A percentile compares a stretch with the other conserved stretches of the same genome.
phyloP scores from a whole-genome alignment of 305 asterid genomes.

The Ruellia speciosa region DNA sequence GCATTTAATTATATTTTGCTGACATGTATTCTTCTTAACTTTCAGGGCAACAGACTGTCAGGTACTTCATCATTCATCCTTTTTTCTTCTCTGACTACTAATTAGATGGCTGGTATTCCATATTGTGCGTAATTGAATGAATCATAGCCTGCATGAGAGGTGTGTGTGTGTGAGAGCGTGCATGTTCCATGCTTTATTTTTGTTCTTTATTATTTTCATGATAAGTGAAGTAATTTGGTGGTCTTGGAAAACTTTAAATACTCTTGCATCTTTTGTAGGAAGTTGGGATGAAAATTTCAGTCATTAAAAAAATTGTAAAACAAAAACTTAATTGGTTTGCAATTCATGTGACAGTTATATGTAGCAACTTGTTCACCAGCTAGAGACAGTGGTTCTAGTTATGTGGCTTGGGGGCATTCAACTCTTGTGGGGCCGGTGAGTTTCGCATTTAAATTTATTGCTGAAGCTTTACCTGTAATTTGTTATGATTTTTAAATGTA shows the following conservation, averaged over 20 bases:
- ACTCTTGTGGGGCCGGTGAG: constrained; percentile 89
- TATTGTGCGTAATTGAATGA: too few relatives aligned
- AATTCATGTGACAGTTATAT: constrained; percentile 45
- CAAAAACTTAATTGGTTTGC: constrained; percentile 3
- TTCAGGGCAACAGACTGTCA: constrained; percentile 89
- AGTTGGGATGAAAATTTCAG: neutral
- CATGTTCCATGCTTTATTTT: too few relatives aligned
- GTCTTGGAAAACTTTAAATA: too few relatives aligned
- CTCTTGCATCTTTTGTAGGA: neutral
- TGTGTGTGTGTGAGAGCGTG: too few relatives aligned
- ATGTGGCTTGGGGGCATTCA: constrained; percentile 94
- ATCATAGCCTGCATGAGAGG: too few relatives aligned
- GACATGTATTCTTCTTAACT: constrained; percentile 30
- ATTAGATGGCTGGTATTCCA: neutral
- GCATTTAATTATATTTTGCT: constrained; percentile 8
- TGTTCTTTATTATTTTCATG: too few relatives aligned
- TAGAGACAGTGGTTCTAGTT: constrained; percentile 53
- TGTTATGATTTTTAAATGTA: constrained; percentile 18
- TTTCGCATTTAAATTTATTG: constrained; percentile 6
- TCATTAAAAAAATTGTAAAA: neutral
- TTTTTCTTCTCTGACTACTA: too few relatives aligned
- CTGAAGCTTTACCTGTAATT: constrained; percentile 2
- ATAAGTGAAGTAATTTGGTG: too few relatives aligned
- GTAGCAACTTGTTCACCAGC: constrained; percentile 94
- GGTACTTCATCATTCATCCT: constrained; percentile 31